Conservation (phyloP, 352 stramenopile species). For the Pythium aristosporum region DNA sequence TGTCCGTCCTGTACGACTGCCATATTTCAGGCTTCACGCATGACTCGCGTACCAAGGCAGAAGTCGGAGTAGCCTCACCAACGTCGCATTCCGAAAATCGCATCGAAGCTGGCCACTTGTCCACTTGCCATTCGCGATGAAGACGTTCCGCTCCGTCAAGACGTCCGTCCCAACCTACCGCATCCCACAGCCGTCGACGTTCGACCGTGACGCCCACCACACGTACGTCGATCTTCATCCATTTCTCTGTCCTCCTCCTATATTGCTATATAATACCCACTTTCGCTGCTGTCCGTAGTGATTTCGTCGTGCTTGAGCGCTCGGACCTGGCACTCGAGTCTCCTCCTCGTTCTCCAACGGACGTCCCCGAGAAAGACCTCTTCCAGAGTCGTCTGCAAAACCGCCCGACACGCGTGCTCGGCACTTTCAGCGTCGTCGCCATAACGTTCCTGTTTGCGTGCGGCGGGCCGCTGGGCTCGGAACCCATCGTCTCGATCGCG, state of each 20-base stretch:
- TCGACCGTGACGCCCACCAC: neutral
- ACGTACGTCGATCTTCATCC: conserved; percentile 6
- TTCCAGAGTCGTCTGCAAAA: conserved; percentile 1
- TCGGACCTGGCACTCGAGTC: conserved; percentile 16
- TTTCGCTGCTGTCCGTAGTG: conserved; percentile 12
- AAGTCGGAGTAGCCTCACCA: too few species aligned
- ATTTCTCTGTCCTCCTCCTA: neutral
- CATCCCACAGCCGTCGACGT: conserved; percentile 1
- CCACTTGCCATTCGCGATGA: neutral
- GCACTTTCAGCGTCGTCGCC: conserved; percentile 37
- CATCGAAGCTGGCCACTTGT: neutral
- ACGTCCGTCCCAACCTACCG: conserved; percentile 13
- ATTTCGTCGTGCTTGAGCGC: conserved; percentile 11
- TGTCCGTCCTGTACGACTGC: too few species aligned
- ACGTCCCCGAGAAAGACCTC: conserved; percentile 2
- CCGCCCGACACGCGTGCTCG: conserved; percentile 32
- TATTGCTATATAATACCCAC: neutral
- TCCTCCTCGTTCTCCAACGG: neutral
- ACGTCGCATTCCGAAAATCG: neutral
- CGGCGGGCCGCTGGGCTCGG: conserved; percentile 49
- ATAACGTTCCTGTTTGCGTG: conserved; percentile 57
- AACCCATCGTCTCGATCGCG: conserved; percentile 48
- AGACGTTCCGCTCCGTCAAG: neutral
- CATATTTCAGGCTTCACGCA: too few species aligned
- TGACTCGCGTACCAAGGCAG: too few species aligned